Conservation (phyloP, 441 rosid genomes). For the Codiaeum variegatum region DNA sequence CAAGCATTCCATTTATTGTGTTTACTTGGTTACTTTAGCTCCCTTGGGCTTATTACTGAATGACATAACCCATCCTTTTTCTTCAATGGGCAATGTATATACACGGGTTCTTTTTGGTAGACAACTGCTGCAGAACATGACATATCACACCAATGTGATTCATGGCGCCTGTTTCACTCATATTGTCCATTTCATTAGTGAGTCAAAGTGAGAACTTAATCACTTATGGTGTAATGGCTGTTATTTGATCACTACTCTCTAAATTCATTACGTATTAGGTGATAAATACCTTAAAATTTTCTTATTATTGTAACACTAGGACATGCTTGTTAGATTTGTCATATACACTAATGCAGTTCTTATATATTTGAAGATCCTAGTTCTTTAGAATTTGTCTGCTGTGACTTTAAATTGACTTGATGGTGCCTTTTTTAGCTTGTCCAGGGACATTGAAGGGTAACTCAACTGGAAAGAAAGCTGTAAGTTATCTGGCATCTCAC, state of each 20-base stretch:
- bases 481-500: constrained; percentile 1
- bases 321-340: neutral
- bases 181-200: no score
- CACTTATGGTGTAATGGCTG: no score
- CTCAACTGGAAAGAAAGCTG: neutral
- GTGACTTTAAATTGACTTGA: neutral
- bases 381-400: neutral
- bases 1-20: neutral
- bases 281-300: no score
- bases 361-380: neutral
- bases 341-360: neutral
- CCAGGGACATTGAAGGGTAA: neutral
- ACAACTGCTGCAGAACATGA: no score
- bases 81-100: neutral
- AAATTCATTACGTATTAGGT: no score
- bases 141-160: no score
- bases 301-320: neutral
- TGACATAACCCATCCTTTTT: neutral
- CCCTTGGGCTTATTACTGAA: neutral
- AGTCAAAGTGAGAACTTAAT: no score
- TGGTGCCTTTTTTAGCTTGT: constrained; percentile 6
- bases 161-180: no score
- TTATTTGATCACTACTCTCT: no score
- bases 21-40: neutral
- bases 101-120: neutral